phyloP scores from a whole-genome alignment of 2,329 filamentous ascomycete genomes.

The Epichloe uncinata region DNA sequence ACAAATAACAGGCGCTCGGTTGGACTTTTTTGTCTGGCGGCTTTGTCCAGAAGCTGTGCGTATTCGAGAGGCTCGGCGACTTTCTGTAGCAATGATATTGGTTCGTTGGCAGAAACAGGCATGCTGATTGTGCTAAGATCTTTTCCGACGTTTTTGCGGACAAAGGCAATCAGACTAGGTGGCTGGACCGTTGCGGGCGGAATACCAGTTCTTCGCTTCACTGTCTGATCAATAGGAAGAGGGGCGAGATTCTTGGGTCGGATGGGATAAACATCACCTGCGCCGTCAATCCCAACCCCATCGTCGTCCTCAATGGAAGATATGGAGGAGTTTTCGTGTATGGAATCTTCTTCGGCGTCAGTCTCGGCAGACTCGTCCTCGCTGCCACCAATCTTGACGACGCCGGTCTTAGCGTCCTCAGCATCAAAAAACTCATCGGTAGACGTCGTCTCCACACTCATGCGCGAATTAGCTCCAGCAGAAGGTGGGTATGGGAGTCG shows the following conservation, averaged over 20 bases:
- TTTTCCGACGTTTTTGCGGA: constrained; percentile 96
- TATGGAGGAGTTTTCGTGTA: constrained; percentile 39
- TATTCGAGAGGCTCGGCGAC: constrained; percentile 88
- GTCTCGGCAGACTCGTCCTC: constrained; percentile 41
- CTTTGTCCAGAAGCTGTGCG: constrained; percentile 66
- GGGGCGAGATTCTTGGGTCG: constrained; percentile 66
- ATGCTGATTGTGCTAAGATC: constrained; percentile 94
- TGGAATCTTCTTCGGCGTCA: constrained; percentile 9
- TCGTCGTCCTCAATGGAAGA: constrained; percentile 49
- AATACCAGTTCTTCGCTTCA: constrained; percentile 58
- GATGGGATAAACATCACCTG: constrained; percentile 52
- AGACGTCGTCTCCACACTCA: constrained; percentile 67
- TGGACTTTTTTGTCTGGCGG: constrained; percentile 45
- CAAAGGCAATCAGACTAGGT: constrained; percentile 83
- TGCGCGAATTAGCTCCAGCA: constrained; percentile 29
- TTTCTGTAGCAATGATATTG: constrained; percentile 74
- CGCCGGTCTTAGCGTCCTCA: constrained; percentile 48
- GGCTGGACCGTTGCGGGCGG: constrained; percentile 63
- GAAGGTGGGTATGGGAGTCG: constrained; percentile 44
- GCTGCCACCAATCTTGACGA: constrained; percentile 61
- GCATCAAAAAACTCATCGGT: constrained; percentile 98
- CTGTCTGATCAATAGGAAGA: constrained; percentile 53
- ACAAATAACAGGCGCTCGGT: constrained; percentile 70
- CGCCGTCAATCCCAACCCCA: constrained; percentile 45
- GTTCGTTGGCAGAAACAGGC: constrained; percentile 95